phyloP scores from a whole-genome alignment of 2,329 filamentous ascomycete genomes.

The Chrysoporthe austroafricana region DNA sequence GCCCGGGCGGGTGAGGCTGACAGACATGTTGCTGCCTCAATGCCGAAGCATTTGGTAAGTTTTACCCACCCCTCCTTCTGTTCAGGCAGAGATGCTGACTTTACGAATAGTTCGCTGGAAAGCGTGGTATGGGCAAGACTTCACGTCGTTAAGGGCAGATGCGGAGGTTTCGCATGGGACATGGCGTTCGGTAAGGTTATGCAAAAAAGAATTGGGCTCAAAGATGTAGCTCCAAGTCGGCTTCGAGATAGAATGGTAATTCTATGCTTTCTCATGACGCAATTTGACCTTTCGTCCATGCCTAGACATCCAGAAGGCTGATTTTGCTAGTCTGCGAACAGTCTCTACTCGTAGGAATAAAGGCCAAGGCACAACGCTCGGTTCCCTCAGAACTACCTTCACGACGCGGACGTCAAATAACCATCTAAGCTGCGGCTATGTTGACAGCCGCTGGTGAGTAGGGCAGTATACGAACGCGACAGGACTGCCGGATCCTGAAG shows the following conservation, averaged over 20 bases:
- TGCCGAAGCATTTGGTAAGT: slow-evolving; percentile 90
- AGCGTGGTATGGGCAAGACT: slow-evolving; percentile 92
- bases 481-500: too few relatives aligned
- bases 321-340: too few relatives aligned
- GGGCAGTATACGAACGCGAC: too few relatives aligned
- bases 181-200: slow-evolving; percentile 26
- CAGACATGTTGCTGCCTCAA: slow-evolving; percentile 78
- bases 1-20: slow-evolving; percentile 96
- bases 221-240: slow-evolving; percentile 12
- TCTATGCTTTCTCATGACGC: not conserved
- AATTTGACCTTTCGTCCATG: not conserved
- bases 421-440: too few relatives aligned
- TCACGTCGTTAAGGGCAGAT: slow-evolving; percentile 60
- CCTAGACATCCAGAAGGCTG: too few relatives aligned
- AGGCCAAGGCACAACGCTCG: too few relatives aligned
- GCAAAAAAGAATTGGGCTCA: slow-evolving; percentile 11
- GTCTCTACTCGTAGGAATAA: not conserved
- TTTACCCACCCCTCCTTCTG: not conserved
- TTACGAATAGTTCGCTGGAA: slow-evolving; percentile 73
- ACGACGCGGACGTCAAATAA: too few relatives aligned
- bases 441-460: too few relatives aligned
- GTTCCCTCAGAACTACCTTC: too few relatives aligned
- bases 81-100: slow-evolving; percentile 37
- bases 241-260: slow-evolving; percentile 11
- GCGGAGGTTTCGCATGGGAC: slow-evolving; percentile 13